phyloP scores from a whole-genome alignment of 495 filamentous ascomycete species.

The Aspergillus taichungensis region DNA sequence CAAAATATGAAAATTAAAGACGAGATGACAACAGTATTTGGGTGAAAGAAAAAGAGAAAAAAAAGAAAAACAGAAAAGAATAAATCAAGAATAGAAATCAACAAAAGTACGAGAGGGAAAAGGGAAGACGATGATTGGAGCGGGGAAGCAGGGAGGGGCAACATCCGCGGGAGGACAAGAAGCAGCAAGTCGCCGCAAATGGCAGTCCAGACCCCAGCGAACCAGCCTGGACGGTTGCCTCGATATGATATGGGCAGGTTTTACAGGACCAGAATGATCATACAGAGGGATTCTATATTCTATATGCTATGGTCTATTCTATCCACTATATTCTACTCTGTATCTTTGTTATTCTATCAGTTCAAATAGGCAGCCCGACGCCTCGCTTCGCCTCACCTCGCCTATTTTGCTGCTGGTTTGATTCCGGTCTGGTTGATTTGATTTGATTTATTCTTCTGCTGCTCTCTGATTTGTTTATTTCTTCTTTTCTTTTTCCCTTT shows the following conservation, averaged over 20 bases:
- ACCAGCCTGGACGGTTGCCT: conserved; percentile 3
- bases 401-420: background rate
- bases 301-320: too few relatives aligned
- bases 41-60: too few relatives aligned
- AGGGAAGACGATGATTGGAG: conserved; percentile 22
- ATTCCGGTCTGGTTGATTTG: conserved; percentile 2
- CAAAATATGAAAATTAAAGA: too few relatives aligned
- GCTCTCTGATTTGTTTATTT: background rate
- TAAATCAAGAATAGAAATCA: too few relatives aligned
- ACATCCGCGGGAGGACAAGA: conserved; percentile 20
- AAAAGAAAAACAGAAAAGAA: too few relatives aligned
- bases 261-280: background rate
- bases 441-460: conserved; percentile 1
- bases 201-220: conserved; percentile 23
- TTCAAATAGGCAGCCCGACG: too few relatives aligned
- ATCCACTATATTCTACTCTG: too few relatives aligned
- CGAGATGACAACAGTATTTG: too few relatives aligned
- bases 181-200: conserved; percentile 33
- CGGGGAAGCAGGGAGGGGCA: conserved; percentile 32
- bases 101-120: conserved; percentile 21
- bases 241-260: background rate
- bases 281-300: too few relatives aligned
- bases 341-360: too few relatives aligned
- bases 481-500: background rate
- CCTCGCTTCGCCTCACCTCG: too few relatives aligned